Evolutionary conservation across 163 green algal genomes (phyloP), one percentile per base, ranked within the genome.

Genomic region (Scenedesmus sp.): DNA sequence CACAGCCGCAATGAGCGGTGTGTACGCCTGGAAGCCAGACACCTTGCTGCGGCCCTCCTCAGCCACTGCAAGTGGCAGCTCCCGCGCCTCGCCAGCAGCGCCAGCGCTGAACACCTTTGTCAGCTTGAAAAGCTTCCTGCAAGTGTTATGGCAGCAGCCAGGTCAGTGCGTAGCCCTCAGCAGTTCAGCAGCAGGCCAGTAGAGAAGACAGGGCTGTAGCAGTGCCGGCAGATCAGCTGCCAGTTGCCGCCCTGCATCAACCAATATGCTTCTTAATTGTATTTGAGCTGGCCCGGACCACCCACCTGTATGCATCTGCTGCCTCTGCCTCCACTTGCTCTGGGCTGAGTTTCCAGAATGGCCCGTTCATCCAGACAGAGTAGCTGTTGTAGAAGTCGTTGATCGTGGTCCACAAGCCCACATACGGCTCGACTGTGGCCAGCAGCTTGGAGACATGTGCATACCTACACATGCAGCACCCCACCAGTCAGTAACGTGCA

Each of bases 381-480:
- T 96, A 96, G 60, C 94, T 96, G 93, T 97, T 94, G 90, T 97
- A 97, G 94, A 98, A 98, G 56, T 95, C 93, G 67, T 92, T 94
- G 20, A 96, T 90, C 54, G 95, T 97, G 52, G 93, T 96, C 97
- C 97, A 98, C 34, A 98, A 91, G 16, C 81, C 96, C 55, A 95
- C 67, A 90, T 97, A 97, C 16, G 97, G 97, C 66, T 98, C 97
- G 82, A 98, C 93, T 18, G 91, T 95, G 16, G 83, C 86, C 4
- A 92, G 92, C 88, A 98, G 93, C 88, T 95, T 95, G 20, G 86
- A 60, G 7, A 98, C 94, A 83, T 91, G 85, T 3, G 20, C 46
- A 73, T 91, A 91, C 73, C 84, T 94, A 62, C 18, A 13, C 66
- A 46, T 84, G 91, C 82, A n/a, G 26, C 56, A 73, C 18, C 12